Percentiles rank a stretch among this genome's conserved stretches.
phyloP scores from a whole-genome alignment of 495 filamentous ascomycete species.

The Penicillium subrubescens region DNA sequence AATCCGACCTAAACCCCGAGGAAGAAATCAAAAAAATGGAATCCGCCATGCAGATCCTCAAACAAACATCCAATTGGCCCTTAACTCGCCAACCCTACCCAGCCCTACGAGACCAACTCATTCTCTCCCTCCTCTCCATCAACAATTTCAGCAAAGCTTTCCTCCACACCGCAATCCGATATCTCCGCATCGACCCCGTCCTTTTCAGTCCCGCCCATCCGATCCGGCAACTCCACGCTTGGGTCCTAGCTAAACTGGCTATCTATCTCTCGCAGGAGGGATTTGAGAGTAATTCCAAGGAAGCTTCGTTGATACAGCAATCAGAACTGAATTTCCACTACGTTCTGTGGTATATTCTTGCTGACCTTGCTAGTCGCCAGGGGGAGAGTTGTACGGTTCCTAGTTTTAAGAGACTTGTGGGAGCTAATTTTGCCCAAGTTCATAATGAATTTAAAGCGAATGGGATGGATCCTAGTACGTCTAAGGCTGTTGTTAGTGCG shows the following conservation, averaged over 20 bases:
- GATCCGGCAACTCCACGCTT: slow-evolving; percentile 46
- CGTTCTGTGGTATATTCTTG: slow-evolving; percentile 40
- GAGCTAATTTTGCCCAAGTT: slow-evolving; percentile 33
- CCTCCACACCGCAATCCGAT: slow-evolving; percentile 40
- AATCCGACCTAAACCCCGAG: slow-evolving; percentile 14
- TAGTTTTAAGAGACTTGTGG: slow-evolving; percentile 37
- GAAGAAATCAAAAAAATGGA: slow-evolving; percentile 25
- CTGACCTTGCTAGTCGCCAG: slow-evolving; percentile 45
- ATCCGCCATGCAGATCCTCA: slow-evolving; percentile 28
- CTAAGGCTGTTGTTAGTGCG: slow-evolving; percentile 24
- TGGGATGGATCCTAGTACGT: slow-evolving; percentile 34
- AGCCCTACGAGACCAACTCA: slow-evolving; percentile 42
- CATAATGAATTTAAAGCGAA: slow-evolving; percentile 33
- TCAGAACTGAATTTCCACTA: slow-evolving; percentile 36
- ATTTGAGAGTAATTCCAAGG: slow-evolving; percentile 19
- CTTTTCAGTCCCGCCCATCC: slow-evolving; percentile 44
- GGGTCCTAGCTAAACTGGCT: slow-evolving; percentile 41
- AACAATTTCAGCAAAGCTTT: slow-evolving; percentile 39
- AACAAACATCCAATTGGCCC: slow-evolving; percentile 28
- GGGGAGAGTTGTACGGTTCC: slow-evolving; percentile 39
- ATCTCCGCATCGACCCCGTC: slow-evolving; percentile 40
- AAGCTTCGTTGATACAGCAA: slow-evolving; percentile 21
- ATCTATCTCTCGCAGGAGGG: slow-evolving; percentile 39
- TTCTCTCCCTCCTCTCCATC: slow-evolving; percentile 32
- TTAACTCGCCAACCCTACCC: slow-evolving; percentile 45